phyloP scores from a whole-genome alignment of 495 filamentous ascomycete species.

The Physcia stellaris region DNA sequence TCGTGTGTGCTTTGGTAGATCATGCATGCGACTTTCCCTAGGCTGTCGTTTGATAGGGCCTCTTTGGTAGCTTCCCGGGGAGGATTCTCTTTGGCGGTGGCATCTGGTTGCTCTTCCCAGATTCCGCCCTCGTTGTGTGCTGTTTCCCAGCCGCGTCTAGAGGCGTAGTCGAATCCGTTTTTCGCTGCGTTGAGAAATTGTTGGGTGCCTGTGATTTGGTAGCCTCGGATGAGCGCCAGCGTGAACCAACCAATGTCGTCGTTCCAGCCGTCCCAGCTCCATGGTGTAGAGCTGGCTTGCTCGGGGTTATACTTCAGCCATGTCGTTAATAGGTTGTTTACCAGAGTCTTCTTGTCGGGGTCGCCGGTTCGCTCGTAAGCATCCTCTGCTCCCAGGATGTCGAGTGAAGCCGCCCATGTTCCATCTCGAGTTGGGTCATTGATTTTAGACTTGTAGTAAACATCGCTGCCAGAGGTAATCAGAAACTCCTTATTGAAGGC shows the following conservation, averaged over 20 bases:
- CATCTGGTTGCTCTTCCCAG: constrained; percentile 10
- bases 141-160: constrained; percentile 11
- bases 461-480: not conserved
- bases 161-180: constrained; percentile 13
- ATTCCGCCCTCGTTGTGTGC: constrained; percentile 10
- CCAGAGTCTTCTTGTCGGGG: constrained; percentile 4
- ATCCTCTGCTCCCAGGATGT: constrained; percentile 11
- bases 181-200: constrained; percentile 7
- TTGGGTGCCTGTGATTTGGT: constrained; percentile 10
- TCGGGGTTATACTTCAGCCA: constrained; percentile 6
- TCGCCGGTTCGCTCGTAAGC: constrained; percentile 11
- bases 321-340: constrained; percentile 10
- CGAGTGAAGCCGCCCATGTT: constrained; percentile 8
- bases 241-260: constrained; percentile 13
- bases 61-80: constrained; percentile 2
- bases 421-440: constrained; percentile 1
- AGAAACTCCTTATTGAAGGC: constrained; percentile 1
- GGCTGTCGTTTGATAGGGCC: constrained; percentile 13
- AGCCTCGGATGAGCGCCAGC: constrained; percentile 10
- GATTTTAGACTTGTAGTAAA: constrained; percentile 1
- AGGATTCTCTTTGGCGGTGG: not conserved
- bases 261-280: too few relatives aligned
- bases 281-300: constrained; percentile 8
- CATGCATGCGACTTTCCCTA: constrained; percentile 12
- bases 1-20: constrained; percentile 10